Percentiles rank a stretch among this genome's conserved stretches.
Conservation (phyloP, 805 yeast genomes). For the Priceomyces carsonii region DNA sequence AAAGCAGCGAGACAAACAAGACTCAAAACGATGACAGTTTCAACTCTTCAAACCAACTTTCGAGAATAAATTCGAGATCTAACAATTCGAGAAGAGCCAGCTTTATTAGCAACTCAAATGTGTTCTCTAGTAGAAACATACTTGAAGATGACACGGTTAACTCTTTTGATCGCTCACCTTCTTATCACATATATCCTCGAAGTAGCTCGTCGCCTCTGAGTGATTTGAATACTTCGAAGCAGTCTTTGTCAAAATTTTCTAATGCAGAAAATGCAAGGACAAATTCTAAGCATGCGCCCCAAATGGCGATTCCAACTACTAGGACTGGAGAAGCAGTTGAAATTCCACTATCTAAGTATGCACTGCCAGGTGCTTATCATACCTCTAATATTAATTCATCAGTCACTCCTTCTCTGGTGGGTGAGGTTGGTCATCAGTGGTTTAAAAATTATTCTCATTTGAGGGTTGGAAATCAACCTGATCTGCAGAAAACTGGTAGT, state of each 20-base stretch:
- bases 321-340: conserved; percentile 78
- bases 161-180: conserved; percentile 1
- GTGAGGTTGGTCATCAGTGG: conserved; percentile 19
- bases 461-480: conserved; percentile 14
- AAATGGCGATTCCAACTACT: conserved; percentile 81
- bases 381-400: not conserved
- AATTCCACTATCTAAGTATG: conserved; percentile 46
- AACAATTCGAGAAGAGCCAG: conserved; percentile 25
- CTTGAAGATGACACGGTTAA: conserved; percentile 7
- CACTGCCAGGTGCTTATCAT: conserved; percentile 3
- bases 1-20: conserved; percentile 14
- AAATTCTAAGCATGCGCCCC: conserved; percentile 32
- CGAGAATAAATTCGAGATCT: conserved; percentile 29
- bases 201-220: conserved; percentile 2
- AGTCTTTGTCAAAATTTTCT: not conserved
- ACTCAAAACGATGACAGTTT: conserved; percentile 17
- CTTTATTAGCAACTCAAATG: conserved; percentile 14
- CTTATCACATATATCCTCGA: not conserved
- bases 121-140: conserved; percentile 12
- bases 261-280: conserved; percentile 12
- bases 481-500: conserved; percentile 18
- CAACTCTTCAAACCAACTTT: conserved; percentile 25
- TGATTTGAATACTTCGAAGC: not conserved
- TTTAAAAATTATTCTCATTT: conserved; percentile 28
- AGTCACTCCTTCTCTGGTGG: not conserved